These are phyloP conservation scores for Paraphoma chrysanthemicola DNA, from an alignment of 2,329 filamentous ascomycete genomes.

Conservation along the genomic window DNA sequence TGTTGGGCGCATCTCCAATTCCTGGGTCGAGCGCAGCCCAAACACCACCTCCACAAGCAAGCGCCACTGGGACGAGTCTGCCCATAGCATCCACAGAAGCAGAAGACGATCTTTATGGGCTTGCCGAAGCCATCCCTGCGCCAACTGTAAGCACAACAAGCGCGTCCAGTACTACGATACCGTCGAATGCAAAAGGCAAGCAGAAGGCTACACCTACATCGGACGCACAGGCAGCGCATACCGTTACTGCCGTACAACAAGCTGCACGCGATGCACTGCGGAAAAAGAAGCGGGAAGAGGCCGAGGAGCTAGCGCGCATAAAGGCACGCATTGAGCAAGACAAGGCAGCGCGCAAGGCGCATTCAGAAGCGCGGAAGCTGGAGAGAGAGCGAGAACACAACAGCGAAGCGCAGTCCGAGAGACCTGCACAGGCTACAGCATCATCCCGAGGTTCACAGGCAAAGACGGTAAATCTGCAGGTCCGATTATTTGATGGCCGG, in stretches of 20 bases:
- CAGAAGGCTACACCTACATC: constrained; percentile 51
- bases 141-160: constrained; percentile 8
- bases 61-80: constrained; percentile 11
- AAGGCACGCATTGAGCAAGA: constrained; percentile 79
- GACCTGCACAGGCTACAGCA: constrained; percentile 7
- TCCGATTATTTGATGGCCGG: constrained; percentile 84
- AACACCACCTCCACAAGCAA: constrained; percentile 15
- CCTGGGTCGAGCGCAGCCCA: constrained; percentile 26
- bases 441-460: constrained; percentile 39
- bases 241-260: constrained; percentile 48
- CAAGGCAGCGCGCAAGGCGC: constrained; percentile 68
- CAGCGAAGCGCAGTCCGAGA: constrained; percentile 6
- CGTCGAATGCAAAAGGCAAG: constrained; percentile 43
- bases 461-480: constrained; percentile 63
- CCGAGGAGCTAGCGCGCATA: constrained; percentile 74
- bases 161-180: constrained; percentile 8
- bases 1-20: constrained; percentile 37
- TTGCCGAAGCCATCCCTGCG: constrained; percentile 2
- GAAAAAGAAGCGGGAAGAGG: constrained; percentile 68
- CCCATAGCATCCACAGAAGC: not conserved
- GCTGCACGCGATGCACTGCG: constrained; percentile 57
- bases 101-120: constrained; percentile 12
- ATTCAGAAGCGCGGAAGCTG: constrained; percentile 41
- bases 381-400: constrained; percentile 39
- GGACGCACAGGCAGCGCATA: constrained; percentile 44